A percentile compares a stretch with the other conserved stretches of the same genome.
These are phyloP conservation scores for Candida golubevii DNA, from an alignment of 805 yeast species.

Conservation along the genomic window DNA sequence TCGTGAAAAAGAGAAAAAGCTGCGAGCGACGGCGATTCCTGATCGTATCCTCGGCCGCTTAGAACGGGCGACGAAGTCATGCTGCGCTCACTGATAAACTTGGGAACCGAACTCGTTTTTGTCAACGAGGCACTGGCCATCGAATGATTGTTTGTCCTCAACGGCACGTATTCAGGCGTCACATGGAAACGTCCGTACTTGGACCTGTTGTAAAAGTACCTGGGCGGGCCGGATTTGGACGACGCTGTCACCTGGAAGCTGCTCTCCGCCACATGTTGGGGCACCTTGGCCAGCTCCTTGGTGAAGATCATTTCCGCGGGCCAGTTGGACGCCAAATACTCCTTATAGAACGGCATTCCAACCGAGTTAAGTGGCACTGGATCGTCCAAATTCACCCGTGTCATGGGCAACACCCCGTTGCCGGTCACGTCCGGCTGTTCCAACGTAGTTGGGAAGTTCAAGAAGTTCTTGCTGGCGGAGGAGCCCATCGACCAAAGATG, in stretches of 20 bases:
- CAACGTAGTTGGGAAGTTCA: constrained; percentile 36
- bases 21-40: constrained; percentile 11
- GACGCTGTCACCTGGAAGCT: constrained; percentile 1
- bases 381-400: constrained; percentile 31
- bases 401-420: constrained; percentile 23
- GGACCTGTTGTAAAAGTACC: constrained; percentile 45
- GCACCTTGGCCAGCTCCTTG: constrained; percentile 56
- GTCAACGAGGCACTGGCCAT: constrained; percentile 12
- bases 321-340: constrained; percentile 76
- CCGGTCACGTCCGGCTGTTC: constrained; percentile 51
- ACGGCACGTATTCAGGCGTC: constrained; percentile 37
- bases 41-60: constrained; percentile 1
- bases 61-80: constrained; percentile 14
- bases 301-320: constrained; percentile 59
- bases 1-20: constrained; percentile 9
- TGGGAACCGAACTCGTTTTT: constrained; percentile 32
- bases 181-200: constrained; percentile 57
- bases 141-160: constrained; percentile 18
- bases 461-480: constrained; percentile 28
- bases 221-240: constrained; percentile 14
- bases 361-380: constrained; percentile 60
- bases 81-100: constrained; percentile 55
- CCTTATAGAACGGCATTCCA: constrained; percentile 85
- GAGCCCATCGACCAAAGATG: constrained; percentile 62
- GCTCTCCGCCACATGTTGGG: constrained; percentile 45